Evolutionary conservation across 495 filamentous ascomycete species (phyloP).

Genomic region (Trichoderma erinaceum): DNA sequence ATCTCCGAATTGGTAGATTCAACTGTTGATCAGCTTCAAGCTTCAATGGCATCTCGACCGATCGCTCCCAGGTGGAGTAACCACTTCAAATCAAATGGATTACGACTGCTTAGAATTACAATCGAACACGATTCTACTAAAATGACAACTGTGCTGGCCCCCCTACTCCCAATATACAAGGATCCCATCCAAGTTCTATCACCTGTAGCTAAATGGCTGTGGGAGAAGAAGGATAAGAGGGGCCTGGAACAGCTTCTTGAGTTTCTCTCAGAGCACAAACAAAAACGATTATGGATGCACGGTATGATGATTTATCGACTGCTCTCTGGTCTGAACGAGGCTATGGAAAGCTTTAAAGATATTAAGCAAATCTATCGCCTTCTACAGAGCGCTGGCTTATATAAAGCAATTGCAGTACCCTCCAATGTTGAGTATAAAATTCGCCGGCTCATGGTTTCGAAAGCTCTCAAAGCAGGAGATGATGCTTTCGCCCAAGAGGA

Average conservation of each 20-base stretch:
- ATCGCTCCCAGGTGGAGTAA: neutral
- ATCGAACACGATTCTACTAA: neutral
- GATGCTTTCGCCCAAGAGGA: constrained; percentile 5
- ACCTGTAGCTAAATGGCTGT: neutral
- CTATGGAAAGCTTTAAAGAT: constrained; percentile 1
- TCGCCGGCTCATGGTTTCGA: neutral
- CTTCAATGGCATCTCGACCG: neutral
- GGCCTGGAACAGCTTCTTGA: neutral
- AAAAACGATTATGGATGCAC: constrained; percentile 2
- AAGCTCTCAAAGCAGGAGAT: neutral
- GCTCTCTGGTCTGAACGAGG: neutral
- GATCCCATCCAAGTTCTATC: neutral
- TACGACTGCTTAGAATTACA: neutral
- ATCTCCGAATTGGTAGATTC: neutral
- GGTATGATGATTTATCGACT: neutral
- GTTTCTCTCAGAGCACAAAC: neutral
- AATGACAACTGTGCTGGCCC: neutral
- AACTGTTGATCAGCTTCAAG: neutral
- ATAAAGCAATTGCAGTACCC: neutral
- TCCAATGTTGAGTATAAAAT: neutral
- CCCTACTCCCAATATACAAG: neutral
- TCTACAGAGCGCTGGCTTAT: neutral
- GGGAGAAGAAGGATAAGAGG: constrained; percentile 6
- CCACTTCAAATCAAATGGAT: neutral
- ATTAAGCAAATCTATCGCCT: neutral